Conservation (phyloP, 208 protist genomes). For the Leishmania turanica region DNA sequence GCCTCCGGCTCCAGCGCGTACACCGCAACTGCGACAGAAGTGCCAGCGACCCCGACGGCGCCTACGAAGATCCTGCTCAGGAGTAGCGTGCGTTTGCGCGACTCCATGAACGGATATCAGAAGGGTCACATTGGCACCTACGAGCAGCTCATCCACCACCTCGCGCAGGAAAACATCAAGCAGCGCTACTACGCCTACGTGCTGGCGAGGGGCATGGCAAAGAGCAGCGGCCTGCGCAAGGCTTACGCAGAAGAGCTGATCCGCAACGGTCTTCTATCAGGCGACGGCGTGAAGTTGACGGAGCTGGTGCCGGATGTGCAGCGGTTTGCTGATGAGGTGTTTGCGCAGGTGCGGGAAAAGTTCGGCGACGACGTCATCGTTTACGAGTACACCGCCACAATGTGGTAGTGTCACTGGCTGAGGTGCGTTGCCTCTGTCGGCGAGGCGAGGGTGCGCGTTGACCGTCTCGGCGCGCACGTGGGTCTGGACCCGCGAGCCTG, state of each 20-base stretch:
- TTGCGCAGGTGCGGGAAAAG: constrained; percentile 18
- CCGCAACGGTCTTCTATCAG: constrained; percentile 49
- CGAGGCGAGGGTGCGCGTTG: not conserved
- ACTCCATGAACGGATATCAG: constrained; percentile 63
- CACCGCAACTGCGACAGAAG: too few species aligned
- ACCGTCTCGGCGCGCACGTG: not conserved
- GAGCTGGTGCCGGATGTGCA: constrained; percentile 43
- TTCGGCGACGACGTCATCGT: constrained; percentile 47
- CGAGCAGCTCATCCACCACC: constrained; percentile 48
- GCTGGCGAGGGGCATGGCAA: constrained; percentile 27
- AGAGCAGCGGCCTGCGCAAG: constrained; percentile 13
- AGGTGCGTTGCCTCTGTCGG: not conserved
- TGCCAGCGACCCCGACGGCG: not conserved
- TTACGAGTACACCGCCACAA: constrained; percentile 32
- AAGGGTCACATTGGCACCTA: constrained; percentile 54
- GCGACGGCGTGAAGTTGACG: constrained; percentile 30
- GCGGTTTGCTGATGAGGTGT: constrained; percentile 44
- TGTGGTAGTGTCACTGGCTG: constrained; percentile 1
- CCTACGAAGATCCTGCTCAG: constrained; percentile 30
- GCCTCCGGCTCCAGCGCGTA: not conserved
- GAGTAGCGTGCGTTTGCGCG: constrained; percentile 40
- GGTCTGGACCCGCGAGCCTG: not conserved
- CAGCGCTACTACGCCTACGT: constrained; percentile 42
- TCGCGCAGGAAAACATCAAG: constrained; percentile 39
- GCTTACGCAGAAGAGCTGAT: constrained; percentile 67